These are phyloP conservation scores for Jasminum sambac DNA, from an alignment of 257 asterid genomes.

Conservation along the genomic window DNA sequence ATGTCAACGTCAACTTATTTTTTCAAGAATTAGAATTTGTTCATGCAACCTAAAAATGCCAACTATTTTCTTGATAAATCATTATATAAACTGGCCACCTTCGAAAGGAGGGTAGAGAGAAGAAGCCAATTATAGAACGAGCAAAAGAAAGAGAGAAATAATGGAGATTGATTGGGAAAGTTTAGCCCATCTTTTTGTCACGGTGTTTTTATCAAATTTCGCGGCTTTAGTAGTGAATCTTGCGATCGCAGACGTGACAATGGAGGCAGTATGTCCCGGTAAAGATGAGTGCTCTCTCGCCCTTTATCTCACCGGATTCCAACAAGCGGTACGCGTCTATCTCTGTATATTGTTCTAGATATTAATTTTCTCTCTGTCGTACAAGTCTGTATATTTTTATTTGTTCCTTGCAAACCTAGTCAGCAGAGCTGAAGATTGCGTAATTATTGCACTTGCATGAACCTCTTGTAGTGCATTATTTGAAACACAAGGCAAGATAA, in stretches of 20 bases:
- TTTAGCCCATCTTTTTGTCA: slow-evolving; percentile 24
- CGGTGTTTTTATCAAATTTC: slow-evolving; percentile 25
- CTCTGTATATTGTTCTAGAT: too few relatives aligned
- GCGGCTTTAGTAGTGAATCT: slow-evolving; percentile 14
- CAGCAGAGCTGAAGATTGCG: not conserved
- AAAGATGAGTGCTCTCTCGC: slow-evolving; percentile 32
- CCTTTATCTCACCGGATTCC: slow-evolving; percentile 31
- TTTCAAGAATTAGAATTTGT: not conserved
- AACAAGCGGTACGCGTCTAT: slow-evolving; percentile 23
- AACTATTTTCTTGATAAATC: not conserved
- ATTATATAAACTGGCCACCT: not conserved
- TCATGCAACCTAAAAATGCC: not conserved
- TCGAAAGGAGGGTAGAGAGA: not conserved
- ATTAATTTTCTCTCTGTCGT: too few relatives aligned
- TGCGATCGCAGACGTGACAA: slow-evolving; percentile 28
- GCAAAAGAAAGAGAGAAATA: not conserved
- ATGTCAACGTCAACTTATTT: not conserved
- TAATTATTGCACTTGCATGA: too few relatives aligned
- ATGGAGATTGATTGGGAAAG: not conserved
- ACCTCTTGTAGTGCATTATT: too few relatives aligned
- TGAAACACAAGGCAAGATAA: not conserved
- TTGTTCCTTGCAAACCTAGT: not conserved
- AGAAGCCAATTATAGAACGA: not conserved
- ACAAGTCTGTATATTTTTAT: too few relatives aligned
- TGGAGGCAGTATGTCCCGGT: slow-evolving; percentile 29